These are phyloP conservation scores for Clitoria ternatea DNA, from an alignment of 306 rosid genomes.

Conservation along the genomic window DNA sequence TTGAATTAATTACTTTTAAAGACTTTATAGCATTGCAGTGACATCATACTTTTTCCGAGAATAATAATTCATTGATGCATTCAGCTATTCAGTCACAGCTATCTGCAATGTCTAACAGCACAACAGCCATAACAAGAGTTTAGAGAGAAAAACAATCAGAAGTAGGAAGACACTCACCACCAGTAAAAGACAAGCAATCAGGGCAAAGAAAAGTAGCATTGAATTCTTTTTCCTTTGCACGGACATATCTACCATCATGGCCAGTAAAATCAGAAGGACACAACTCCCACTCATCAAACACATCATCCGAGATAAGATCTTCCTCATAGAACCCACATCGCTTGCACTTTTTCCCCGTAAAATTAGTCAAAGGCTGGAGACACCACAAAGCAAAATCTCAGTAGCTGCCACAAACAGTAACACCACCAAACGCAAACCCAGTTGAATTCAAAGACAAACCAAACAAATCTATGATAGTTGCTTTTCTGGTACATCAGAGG, in stretches of 20 bases:
- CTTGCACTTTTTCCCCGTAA: constrained; percentile 65
- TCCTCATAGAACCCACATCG: constrained; percentile 89
- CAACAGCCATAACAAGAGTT: neutral
- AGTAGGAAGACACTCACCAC: constrained; percentile 48
- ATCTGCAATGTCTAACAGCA: constrained; percentile 14
- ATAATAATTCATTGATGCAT: neutral
- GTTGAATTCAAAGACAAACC: constrained; percentile 5
- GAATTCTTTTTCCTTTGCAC: constrained; percentile 57
- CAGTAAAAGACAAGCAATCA: constrained; percentile 40
- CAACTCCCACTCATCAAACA: constrained; percentile 87
- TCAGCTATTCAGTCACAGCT: neutral
- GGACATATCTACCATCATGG: constrained; percentile 51
- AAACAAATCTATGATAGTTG: neutral
- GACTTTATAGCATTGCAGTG: neutral
- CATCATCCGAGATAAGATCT: constrained; percentile 65
- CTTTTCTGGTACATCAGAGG: neutral
- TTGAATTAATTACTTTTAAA: neutral
- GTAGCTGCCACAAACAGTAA: constrained; percentile 10
- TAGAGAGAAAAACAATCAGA: neutral
- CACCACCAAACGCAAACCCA: constrained; percentile 1
- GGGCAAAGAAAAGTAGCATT: constrained; percentile 65
- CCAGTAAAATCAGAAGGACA: constrained; percentile 75
- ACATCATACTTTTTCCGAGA: neutral
- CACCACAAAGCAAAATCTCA: constrained; percentile 31
- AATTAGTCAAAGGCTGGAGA: constrained; percentile 83